phyloP scores from a whole-genome alignment of 768 basidiomycete genomes.

The Cyathus striatus region DNA sequence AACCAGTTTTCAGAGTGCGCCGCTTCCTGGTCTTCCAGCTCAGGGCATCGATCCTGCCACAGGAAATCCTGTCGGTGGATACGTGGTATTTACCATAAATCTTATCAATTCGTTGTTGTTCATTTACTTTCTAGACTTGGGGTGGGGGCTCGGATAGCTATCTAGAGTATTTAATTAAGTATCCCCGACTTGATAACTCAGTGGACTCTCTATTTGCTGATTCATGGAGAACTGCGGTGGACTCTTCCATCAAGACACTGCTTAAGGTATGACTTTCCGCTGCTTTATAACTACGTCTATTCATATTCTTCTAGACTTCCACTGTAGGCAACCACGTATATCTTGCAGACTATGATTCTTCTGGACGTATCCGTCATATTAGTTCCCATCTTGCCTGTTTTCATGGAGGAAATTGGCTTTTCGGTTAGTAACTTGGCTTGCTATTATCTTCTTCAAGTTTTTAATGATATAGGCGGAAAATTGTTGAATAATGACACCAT shows the following conservation, averaged over 20 bases:
- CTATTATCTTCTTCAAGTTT: not conserved
- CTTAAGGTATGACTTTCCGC: conserved; percentile 34
- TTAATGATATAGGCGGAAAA: conserved; percentile 44
- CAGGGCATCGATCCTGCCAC: conserved; percentile 48
- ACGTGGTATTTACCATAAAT: conserved; percentile 9
- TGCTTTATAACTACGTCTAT: not conserved
- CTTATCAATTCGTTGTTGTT: not conserved
- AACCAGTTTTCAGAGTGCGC: conserved; percentile 23
- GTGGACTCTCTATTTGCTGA: conserved; percentile 55
- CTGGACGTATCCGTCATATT: conserved; percentile 44
- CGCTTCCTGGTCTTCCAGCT: conserved; percentile 41
- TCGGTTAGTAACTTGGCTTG: conserved; percentile 32
- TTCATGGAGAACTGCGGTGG: conserved; percentile 66
- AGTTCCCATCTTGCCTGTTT: conserved; percentile 76
- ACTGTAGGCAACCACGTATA: conserved; percentile 59
- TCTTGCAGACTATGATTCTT: conserved; percentile 57
- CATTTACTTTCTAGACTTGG: conserved; percentile 37
- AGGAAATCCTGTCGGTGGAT: conserved; percentile 33
- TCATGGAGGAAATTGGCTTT: conserved; percentile 71
- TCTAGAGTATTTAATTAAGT: conserved; percentile 76
- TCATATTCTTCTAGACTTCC: conserved; percentile 42
- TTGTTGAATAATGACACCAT: conserved; percentile 69
- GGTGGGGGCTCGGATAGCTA: conserved; percentile 73
- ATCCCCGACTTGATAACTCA: conserved; percentile 62
- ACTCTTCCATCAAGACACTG: conserved; percentile 60